Conservation (phyloP, 495 filamentous ascomycete genomes). For the Xylaria cubensis region DNA sequence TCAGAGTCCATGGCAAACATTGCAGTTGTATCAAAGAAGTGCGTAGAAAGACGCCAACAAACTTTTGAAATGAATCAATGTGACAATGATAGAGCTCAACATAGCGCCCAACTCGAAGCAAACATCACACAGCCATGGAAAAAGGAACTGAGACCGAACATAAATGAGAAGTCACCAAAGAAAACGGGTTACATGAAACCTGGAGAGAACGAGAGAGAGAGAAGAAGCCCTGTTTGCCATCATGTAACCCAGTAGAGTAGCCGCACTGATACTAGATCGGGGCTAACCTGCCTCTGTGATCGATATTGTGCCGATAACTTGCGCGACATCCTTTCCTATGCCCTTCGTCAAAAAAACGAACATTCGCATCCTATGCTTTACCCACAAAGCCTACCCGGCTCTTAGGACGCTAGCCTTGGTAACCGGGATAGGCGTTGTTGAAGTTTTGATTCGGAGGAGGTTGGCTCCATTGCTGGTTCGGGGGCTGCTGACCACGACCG, state of each 20-base stretch:
- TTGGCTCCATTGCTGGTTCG: constrained; percentile 77
- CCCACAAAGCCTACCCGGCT: neutral
- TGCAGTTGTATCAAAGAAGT: constrained; percentile 40
- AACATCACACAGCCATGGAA: constrained; percentile 42
- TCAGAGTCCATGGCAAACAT: constrained; percentile 35
- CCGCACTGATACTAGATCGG: constrained; percentile 23
- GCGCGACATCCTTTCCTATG: constrained; percentile 17
- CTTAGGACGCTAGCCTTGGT: constrained; percentile 56
- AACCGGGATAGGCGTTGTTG: constrained; percentile 65
- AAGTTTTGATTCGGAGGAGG: constrained; percentile 62
- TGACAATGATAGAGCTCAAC: constrained; percentile 35
- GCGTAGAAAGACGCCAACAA: constrained; percentile 43
- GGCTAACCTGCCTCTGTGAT: constrained; percentile 18
- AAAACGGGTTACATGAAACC: constrained; percentile 38
- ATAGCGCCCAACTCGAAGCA: constrained; percentile 39
- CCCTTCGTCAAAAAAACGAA: constrained; percentile 21
- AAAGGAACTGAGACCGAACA: constrained; percentile 30
- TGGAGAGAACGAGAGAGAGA: constrained; percentile 34
- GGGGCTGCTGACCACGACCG: constrained; percentile 78
- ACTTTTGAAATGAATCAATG: constrained; percentile 39
- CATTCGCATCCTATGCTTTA: constrained; percentile 14
- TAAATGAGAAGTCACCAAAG: constrained; percentile 28
- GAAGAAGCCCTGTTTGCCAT: constrained; percentile 28
- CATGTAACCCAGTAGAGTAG: constrained; percentile 34
- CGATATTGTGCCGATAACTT: constrained; percentile 19